These are phyloP conservation scores for Cutaneotrichosporon spelunceum DNA, from an alignment of 1,284 basidiomycete genomes.

Conservation along the genomic window DNA sequence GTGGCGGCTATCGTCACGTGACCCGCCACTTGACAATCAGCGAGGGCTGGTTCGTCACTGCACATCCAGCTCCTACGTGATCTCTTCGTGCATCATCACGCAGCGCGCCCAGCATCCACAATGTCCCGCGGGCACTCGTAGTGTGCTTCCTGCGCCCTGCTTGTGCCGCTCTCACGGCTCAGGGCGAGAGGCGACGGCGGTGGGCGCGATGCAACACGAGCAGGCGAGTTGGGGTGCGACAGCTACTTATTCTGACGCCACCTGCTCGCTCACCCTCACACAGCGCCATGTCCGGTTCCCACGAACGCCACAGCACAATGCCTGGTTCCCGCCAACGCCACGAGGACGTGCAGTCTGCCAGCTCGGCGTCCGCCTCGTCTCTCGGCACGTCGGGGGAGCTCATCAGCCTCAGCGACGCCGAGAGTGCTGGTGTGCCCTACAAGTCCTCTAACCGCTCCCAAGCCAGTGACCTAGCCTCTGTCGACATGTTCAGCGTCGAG, in stretches of 20 bases:
- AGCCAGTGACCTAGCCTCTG: not conserved
- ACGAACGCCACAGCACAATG: not conserved
- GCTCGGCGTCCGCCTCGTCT: not conserved
- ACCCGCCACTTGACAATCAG: too few species aligned
- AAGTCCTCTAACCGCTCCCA: not conserved
- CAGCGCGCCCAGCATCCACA: not conserved
- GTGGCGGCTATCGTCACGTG: too few species aligned
- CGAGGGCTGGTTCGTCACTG: too few species aligned
- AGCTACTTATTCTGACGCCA: not conserved
- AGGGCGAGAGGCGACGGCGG: not conserved
- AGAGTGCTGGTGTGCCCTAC: not conserved
- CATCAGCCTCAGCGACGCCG: not conserved
- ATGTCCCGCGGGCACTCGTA: too few species aligned
- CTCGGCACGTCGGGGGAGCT: conserved; percentile 5
- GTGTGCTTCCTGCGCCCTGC: not conserved
- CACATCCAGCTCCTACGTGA: too few species aligned
- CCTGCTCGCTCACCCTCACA: not conserved
- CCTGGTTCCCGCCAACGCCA: not conserved
- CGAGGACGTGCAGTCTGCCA: not conserved
- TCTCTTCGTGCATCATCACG: not conserved
- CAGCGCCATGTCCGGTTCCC: not conserved
- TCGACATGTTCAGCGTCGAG: not conserved
- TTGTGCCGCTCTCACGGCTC: not conserved
- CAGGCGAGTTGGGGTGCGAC: not conserved
- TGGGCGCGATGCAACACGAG: not conserved